Percentiles rank a stretch among this genome's conserved stretches.
Evolutionary conservation across 768 basidiomycete species (phyloP).

Genomic region (Lentinula sp.): DNA sequence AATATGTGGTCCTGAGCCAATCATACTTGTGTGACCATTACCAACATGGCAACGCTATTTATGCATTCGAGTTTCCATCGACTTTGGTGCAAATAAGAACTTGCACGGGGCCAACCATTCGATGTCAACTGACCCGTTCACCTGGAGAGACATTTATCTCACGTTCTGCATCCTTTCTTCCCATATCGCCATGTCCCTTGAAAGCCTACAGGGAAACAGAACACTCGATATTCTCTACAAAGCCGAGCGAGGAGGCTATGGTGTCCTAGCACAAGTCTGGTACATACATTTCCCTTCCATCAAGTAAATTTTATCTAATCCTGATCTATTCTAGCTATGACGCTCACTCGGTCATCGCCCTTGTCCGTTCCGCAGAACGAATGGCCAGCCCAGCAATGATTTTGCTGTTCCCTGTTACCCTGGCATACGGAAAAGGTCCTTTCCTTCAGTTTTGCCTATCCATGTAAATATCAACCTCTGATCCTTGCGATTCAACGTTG

Average conservation of each 20-base stretch:
- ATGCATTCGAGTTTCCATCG: no score
- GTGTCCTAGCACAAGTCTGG: conserved; percentile 39
- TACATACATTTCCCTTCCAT: conserved; percentile 10
- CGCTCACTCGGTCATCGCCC: conserved; percentile 35
- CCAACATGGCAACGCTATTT: no score
- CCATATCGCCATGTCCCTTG: neutral
- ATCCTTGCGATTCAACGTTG: neutral
- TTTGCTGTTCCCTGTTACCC: conserved; percentile 39
- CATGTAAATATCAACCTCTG: conserved; percentile 18
- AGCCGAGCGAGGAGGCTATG: conserved; percentile 36
- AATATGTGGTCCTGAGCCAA: no score
- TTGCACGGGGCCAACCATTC: neutral
- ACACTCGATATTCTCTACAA: conserved; percentile 34
- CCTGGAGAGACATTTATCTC: neutral
- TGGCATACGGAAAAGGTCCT: conserved; percentile 38
- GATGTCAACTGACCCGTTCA: neutral
- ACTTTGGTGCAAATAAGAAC: neutral
- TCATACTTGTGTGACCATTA: no score
- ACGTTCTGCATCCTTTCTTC: neutral
- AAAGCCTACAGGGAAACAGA: conserved; percentile 23
- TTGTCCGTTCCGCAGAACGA: conserved; percentile 44
- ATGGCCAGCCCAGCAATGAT: conserved; percentile 38
- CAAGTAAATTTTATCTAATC: neutral
- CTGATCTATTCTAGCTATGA: conserved; percentile 29
- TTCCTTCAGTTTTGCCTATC: conserved; percentile 39